Evolutionary conservation across 179 eudicot genomes (phyloP), one percentile per base, ranked within the genome.

Genomic region (Patellifolia procumbens): DNA sequence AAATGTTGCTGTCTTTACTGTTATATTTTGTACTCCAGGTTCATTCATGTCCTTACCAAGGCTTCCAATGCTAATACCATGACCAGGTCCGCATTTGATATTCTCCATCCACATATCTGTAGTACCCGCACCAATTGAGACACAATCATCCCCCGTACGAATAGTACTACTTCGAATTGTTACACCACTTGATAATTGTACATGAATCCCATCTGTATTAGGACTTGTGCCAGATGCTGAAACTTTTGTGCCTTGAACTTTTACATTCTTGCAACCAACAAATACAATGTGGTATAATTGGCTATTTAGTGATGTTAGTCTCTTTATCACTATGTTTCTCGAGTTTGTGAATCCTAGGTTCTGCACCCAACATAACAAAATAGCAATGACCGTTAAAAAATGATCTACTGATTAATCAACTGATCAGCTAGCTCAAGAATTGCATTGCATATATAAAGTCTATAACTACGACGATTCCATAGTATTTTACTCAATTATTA

Each of bases 1-100:
- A 76, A 91, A 85, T 43, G 72, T 84, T 22, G 84, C 88, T 26
- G 81, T 79, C 58, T 82, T 85, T 1, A 88, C 84, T 22, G 85
- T 81, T 2, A 91, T 83, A 49, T 88, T 80, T 26, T 88, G 84
- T 31, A 91, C 94, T 71, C 85, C 78, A 13, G 79, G 84, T 73
- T 86, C 89, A 55, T 88, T 65, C 15, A 78, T 65, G 2, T 75
- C 83, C 37, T 81, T 73, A 12, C 90, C 97, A 53, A 91, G 80
- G 83, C 97, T 90, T 74, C 97, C 97, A 68, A 90, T 86, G 49
- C 97, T 90, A 62, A 90, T 88, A 5, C 97, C 97, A 75, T 91
- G 94, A 29, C 97, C 97, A 6, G 97, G 97, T 16, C 92, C 97
- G 60, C 97, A 91, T 1, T 60, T 60, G 51, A 91, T 81, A 35